Evolutionary conservation across 306 rosid species (phyloP), one percentile per base, ranked within the genome.

Genomic region (Prosopis cineraria): DNA sequence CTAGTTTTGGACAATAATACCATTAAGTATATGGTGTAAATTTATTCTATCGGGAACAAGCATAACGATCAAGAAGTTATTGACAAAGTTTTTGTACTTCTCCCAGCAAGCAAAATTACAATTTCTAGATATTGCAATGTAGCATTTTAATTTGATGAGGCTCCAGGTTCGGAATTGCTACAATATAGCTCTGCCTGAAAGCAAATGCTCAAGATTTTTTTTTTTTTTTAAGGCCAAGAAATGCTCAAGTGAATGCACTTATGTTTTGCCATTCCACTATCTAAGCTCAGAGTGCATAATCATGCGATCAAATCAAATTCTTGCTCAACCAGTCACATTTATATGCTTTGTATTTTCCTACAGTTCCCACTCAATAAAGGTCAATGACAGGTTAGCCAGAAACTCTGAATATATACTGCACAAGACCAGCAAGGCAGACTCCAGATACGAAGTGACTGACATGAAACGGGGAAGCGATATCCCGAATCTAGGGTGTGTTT

Each of bases 401-500:
- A 22, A 10, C 60, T 22, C 16, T 12, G 11, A 39, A 6, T 7
- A 24, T 17, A 6, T 8, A 64, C 20, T 36, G 7, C 6, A 36
- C 40, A 36, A 36, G 6, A 36, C 40, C 59, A 52, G 59, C 8
- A 52, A 52, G 29, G 59, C 27, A 30, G 55, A 16, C 22, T 62
- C 56, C 14, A 14, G 37, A 5, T 13, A 56, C 13, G 45, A 13
- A 63, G 30, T 25, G 41, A 44, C 82, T 14, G 25, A 29, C 29
- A 55, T n/a, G 78, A 81, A 59, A 55, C 67, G 20, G 41, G 31
- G 43, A 79, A 80, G 13, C 82, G 31, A n/a, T 52, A 62, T 64
- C 27, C 69, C 39, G n/a, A n/a, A n/a, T n/a, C n/a, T n/a, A n/a
- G n/a, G n/a, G n/a, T n/a, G n/a, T n/a, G n/a, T n/a, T n/a, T n/a